These are phyloP conservation scores for Starmerella powellii DNA, from an alignment of 805 yeast genomes.

Conservation along the genomic window DNA sequence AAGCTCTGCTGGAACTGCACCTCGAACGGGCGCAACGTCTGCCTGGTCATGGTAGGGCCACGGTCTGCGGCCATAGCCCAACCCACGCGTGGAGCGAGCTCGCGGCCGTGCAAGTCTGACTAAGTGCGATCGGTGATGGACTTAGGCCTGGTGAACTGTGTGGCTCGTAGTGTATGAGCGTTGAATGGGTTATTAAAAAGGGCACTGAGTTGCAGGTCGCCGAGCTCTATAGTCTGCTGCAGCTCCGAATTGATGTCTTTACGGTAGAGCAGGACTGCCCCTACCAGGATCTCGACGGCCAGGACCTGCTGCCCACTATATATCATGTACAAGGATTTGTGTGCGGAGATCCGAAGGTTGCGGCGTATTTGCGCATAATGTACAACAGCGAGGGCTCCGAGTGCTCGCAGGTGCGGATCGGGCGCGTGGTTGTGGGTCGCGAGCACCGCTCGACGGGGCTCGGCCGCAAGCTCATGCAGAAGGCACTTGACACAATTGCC, in stretches of 20 bases:
- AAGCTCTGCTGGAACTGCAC: too few species aligned
- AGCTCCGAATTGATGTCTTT: slow-evolving; percentile 21
- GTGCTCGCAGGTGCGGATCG: slow-evolving; percentile 10
- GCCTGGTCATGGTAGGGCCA: too few species aligned
- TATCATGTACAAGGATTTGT: slow-evolving; percentile 14
- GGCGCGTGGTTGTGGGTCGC: slow-evolving; percentile 19
- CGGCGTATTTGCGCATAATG: slow-evolving; percentile 14
- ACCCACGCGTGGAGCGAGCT: too few species aligned
- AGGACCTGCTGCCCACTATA: slow-evolving; percentile 13
- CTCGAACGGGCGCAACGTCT: too few species aligned
- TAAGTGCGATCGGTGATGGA: too few species aligned
- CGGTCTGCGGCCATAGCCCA: too few species aligned
- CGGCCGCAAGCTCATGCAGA: slow-evolving; percentile 15
- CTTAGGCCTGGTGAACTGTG: too few species aligned
- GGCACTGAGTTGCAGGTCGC: slow-evolving; percentile 13
- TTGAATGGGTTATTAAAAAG: slow-evolving; percentile 9
- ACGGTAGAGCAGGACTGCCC: slow-evolving; percentile 23
- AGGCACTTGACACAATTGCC: slow-evolving; percentile 4
- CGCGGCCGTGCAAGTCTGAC: too few species aligned
- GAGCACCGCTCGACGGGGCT: slow-evolving; percentile 14
- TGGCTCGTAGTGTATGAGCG: not conserved
- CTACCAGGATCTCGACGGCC: slow-evolving; percentile 21
- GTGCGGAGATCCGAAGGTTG: slow-evolving; percentile 4
- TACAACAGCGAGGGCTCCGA: slow-evolving; percentile 4
- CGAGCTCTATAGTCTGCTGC: slow-evolving; percentile 15